These are phyloP conservation scores for Ampelocalamus luodianensis DNA, from an alignment of 176 grass and related monocot species.

Conservation along the genomic window DNA sequence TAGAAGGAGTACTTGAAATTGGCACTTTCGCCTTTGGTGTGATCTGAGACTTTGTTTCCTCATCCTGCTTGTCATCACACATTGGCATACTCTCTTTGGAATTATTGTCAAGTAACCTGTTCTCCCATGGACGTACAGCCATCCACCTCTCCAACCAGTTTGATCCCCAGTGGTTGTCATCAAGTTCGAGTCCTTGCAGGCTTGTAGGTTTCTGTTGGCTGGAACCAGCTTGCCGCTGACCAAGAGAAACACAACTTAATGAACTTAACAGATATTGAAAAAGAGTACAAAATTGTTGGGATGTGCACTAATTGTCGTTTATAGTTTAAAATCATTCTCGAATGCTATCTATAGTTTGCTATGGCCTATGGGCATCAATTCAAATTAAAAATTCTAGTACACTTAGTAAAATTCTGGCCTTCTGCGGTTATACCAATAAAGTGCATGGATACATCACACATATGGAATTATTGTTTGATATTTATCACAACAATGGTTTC, in stretches of 20 bases:
- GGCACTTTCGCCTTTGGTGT: conserved; percentile 56
- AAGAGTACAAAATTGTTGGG: conserved; percentile 4
- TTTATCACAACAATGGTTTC: too few relatives aligned
- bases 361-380: background rate
- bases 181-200: conserved; percentile 55
- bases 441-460: too few relatives aligned
- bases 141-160: conserved; percentile 99
- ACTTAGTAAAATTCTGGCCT: background rate
- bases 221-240: conserved; percentile 85
- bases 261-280: conserved; percentile 27
- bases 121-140: conserved; percentile 97
- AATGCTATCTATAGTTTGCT: conserved; percentile 7
- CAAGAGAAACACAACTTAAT: conserved; percentile 32
- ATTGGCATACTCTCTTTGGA: conserved; percentile 56
- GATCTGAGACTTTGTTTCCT: conserved; percentile 50
- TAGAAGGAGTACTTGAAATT: conserved; percentile 30
- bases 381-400: background rate
- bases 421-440: too few relatives aligned
- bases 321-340: conserved; percentile 28
- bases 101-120: conserved; percentile 78
- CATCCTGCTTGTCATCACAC: conserved; percentile 56
- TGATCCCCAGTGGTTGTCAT: conserved; percentile 87
- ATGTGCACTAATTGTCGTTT: background rate
- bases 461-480: too few relatives aligned
- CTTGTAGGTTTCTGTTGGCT: conserved; percentile 60